Conservation (phyloP, 2,329 filamentous ascomycete genomes). For the Calonectria leucothoes region DNA sequence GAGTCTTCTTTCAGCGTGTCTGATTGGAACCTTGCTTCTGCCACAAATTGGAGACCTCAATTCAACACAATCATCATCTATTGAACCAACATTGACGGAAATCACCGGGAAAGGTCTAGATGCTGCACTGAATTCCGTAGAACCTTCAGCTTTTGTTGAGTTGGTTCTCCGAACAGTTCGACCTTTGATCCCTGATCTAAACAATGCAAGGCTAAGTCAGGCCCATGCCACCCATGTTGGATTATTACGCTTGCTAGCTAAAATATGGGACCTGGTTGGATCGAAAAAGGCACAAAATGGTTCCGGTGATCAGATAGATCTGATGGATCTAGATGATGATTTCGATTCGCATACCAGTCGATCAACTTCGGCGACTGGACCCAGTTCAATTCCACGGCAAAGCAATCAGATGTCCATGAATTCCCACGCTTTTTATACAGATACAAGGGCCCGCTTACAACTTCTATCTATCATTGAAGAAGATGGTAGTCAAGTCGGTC, state of each 20-base stretch:
- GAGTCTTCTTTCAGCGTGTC: slow-evolving; percentile 61
- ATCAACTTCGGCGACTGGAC: slow-evolving; percentile 50
- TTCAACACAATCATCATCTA: slow-evolving; percentile 59
- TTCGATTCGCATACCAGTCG: slow-evolving; percentile 71
- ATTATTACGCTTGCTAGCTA: slow-evolving; percentile 57
- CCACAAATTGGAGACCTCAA: slow-evolving; percentile 61
- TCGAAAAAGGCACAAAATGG: slow-evolving; percentile 33
- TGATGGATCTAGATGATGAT: slow-evolving; percentile 76
- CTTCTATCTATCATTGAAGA: slow-evolving; percentile 57
- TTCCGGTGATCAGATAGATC: slow-evolving; percentile 56
- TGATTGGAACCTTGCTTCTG: slow-evolving; percentile 58
- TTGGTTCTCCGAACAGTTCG: slow-evolving; percentile 58
- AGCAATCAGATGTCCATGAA: slow-evolving; percentile 56
- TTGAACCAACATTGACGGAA: slow-evolving; percentile 56
- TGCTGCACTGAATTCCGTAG: slow-evolving; percentile 55
- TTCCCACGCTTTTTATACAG: slow-evolving; percentile 58
- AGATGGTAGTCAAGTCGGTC: slow-evolving; percentile 58
- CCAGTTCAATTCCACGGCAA: slow-evolving; percentile 58
- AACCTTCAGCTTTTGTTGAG: slow-evolving; percentile 59
- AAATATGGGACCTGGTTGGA: slow-evolving; percentile 47
- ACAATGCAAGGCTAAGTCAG: slow-evolving; percentile 49
- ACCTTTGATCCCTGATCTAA: slow-evolving; percentile 59
- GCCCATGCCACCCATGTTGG: slow-evolving; percentile 53
- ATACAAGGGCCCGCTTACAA: slow-evolving; percentile 58
- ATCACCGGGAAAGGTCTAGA: slow-evolving; percentile 55